phyloP scores from a whole-genome alignment of 768 basidiomycete genomes.

The Tricholoma sp. region DNA sequence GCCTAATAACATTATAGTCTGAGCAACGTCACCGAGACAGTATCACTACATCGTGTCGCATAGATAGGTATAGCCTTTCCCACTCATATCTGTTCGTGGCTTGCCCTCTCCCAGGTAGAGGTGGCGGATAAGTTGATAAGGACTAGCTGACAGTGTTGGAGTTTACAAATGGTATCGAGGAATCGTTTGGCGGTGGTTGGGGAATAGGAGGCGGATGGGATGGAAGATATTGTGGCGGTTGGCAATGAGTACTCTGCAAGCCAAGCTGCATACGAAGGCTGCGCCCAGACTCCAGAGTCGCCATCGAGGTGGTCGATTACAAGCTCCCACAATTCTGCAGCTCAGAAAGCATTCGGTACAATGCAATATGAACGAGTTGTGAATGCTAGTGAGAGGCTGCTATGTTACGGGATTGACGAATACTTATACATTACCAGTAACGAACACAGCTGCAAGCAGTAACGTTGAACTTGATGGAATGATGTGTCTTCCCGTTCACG shows the following conservation, averaged over 20 bases:
- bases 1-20: neutral
- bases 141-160: neutral
- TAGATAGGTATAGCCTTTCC: neutral
- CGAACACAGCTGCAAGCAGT: too few relatives aligned
- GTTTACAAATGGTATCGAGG: neutral
- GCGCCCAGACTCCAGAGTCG: neutral
- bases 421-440: too few relatives aligned
- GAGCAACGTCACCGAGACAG: neutral
- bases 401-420: too few relatives aligned
- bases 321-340: neutral
- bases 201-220: neutral
- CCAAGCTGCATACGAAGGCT: neutral
- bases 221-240: neutral
- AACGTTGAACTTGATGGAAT: too few relatives aligned
- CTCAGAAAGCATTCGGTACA: too few relatives aligned
- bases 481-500: too few relatives aligned
- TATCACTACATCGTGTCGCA: neutral
- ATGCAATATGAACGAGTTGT: too few relatives aligned
- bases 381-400: too few relatives aligned
- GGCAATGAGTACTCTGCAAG: neutral
- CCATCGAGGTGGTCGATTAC: neutral
- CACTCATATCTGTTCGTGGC: neutral
- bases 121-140: neutral
- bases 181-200: neutral
- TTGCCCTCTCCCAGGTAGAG: neutral